Evolutionary conservation across 2,329 filamentous ascomycete species (phyloP).

Genomic region (Didymella lethalis): DNA sequence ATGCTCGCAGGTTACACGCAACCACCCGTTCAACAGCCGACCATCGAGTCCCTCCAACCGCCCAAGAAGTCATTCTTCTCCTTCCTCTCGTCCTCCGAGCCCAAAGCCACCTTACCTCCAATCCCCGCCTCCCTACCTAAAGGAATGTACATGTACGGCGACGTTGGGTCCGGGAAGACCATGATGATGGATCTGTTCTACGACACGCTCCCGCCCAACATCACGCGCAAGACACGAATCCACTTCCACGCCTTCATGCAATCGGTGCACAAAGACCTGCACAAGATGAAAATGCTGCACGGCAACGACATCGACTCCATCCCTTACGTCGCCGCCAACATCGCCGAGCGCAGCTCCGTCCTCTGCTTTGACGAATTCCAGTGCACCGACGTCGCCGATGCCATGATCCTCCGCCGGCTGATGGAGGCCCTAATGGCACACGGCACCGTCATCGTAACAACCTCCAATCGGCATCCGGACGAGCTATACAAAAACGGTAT

Average conservation of each 20-base stretch:
- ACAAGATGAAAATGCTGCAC: slow-evolving; percentile 86
- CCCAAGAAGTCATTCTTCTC: slow-evolving; percentile 65
- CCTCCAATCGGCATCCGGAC: slow-evolving; percentile 93
- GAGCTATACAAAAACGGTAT: slow-evolving; percentile 99
- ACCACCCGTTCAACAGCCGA: slow-evolving; percentile 78
- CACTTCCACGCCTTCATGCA: slow-evolving; percentile 99
- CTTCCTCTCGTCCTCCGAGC: slow-evolving; percentile 64
- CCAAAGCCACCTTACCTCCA: slow-evolving; percentile 51
- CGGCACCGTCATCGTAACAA: slow-evolving; percentile 95
- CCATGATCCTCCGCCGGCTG: slow-evolving; percentile 92
- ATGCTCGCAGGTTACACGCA: slow-evolving; percentile 78
- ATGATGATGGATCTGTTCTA: slow-evolving; percentile 99
- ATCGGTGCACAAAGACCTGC: slow-evolving; percentile 88
- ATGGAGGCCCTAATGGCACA: slow-evolving; percentile 93
- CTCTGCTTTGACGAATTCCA: slow-evolving; percentile 99
- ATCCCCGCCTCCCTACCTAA: slow-evolving; percentile 81
- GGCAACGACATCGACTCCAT: slow-evolving; percentile 90
- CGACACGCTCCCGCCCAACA: slow-evolving; percentile 83
- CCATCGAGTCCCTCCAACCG: slow-evolving; percentile 71
- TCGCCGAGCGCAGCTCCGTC: slow-evolving; percentile 83
- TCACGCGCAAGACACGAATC: slow-evolving; percentile 85
- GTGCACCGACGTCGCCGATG: slow-evolving; percentile 96
- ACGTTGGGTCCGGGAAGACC: slow-evolving; percentile 97
- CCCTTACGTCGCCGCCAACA: slow-evolving; percentile 92
- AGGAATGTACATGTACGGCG: slow-evolving; percentile 93